Percentiles rank a stretch among this genome's conserved stretches.
Conservation (phyloP, 345 rosid genomes). For the Arabis alpina region DNA sequence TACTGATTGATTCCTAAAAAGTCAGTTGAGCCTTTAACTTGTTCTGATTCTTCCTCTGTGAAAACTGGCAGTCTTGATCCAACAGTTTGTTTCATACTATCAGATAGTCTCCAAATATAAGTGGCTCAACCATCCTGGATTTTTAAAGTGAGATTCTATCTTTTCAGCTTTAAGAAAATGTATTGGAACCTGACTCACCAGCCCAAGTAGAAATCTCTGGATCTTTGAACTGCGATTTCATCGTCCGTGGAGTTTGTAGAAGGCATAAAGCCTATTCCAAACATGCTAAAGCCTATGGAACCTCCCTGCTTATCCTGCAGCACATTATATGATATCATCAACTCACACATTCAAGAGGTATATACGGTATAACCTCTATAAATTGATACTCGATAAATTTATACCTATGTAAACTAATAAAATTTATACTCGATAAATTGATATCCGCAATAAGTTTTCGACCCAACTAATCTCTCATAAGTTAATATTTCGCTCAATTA, state of each 20-base stretch:
- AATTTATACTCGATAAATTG: too few relatives aligned
- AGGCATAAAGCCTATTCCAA: slow-evolving; percentile 40
- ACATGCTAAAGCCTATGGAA: slow-evolving; percentile 50
- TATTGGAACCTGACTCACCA: slow-evolving; percentile 46
- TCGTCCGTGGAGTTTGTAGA: slow-evolving; percentile 50
- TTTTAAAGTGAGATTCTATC: not conserved
- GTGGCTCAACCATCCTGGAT: slow-evolving; percentile 59
- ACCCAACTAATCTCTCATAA: too few relatives aligned
- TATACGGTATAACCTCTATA: too few relatives aligned
- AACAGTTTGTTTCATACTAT: slow-evolving; percentile 54
- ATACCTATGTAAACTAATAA: too few relatives aligned
- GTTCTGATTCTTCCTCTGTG: too few relatives aligned
- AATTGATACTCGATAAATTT: too few relatives aligned
- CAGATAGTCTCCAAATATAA: slow-evolving; percentile 71
- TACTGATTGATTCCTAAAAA: slow-evolving; percentile 63
- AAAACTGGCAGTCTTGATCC: slow-evolving; percentile 27
- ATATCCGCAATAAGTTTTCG: too few relatives aligned
- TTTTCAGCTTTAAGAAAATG: not conserved
- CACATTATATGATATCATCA: not conserved
- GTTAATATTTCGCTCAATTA: too few relatives aligned
- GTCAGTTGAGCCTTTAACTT: slow-evolving; percentile 46
- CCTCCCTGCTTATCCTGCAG: slow-evolving; percentile 59
- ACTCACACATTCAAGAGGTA: not conserved
- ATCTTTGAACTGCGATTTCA: slow-evolving; percentile 49
- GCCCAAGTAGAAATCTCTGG: slow-evolving; percentile 49